Conservation (phyloP, 2,329 filamentous ascomycete species). For the Pyricularia sp. region DNA sequence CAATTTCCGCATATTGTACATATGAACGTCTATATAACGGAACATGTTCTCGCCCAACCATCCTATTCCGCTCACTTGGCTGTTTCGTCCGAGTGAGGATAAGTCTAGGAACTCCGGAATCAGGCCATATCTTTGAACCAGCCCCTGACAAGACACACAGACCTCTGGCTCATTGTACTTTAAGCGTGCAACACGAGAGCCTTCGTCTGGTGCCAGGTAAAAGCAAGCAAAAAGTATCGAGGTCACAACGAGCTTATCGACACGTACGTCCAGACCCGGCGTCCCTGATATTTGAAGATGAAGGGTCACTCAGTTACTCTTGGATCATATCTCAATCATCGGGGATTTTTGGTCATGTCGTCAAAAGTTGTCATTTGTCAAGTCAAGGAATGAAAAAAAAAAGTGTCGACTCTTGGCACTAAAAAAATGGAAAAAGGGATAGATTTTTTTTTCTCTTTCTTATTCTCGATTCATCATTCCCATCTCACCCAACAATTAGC, state of each 20-base stretch:
- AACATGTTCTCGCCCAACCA: neutral
- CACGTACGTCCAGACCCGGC: neutral
- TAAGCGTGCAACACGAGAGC: too few relatives aligned
- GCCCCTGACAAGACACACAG: too few relatives aligned
- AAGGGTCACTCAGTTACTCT: too few relatives aligned
- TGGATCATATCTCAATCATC: neutral
- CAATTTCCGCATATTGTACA: neutral
- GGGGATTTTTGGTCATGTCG: neutral
- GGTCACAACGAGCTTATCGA: neutral
- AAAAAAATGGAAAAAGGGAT: neutral
- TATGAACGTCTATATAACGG: neutral
- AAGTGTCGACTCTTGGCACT: neutral
- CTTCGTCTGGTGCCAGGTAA: too few relatives aligned
- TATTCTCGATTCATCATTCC: neutral
- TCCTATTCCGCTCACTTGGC: too few relatives aligned
- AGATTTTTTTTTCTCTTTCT: neutral
- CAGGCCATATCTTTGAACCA: too few relatives aligned
- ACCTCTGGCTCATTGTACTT: too few relatives aligned
- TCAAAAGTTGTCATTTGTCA: neutral
- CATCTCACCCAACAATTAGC: slow-evolving; percentile 27
- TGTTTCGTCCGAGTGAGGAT: too few relatives aligned
- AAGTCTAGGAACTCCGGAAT: neutral
- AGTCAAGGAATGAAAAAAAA: neutral
- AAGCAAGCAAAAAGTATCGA: neutral
- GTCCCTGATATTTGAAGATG: neutral